phyloP scores from a whole-genome alignment of 345 rosid genomes.

The Acer yangbiense region DNA sequence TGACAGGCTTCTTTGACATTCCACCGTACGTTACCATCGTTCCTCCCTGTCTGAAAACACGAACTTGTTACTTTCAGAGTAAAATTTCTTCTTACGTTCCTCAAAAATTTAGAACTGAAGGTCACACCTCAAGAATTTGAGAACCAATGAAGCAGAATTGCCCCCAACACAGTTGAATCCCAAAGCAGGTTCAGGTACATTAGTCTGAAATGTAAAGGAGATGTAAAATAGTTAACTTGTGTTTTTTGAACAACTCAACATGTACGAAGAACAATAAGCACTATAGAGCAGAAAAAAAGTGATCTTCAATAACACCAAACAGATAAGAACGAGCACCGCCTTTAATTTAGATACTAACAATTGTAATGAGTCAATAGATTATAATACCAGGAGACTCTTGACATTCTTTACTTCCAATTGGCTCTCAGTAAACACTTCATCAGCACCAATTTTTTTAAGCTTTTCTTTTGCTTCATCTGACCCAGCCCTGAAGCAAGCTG shows the following conservation, averaged over 20 bases:
- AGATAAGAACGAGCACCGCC: constrained; percentile 14
- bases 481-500: constrained; percentile 50
- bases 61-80: constrained; percentile 5
- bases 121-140: constrained; percentile 69
- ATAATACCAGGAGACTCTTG: constrained; percentile 73
- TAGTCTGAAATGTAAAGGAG: constrained; percentile 38
- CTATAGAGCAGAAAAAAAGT: neutral
- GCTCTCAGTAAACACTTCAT: constrained; percentile 74
- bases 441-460: constrained; percentile 73
- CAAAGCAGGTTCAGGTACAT: constrained; percentile 67
- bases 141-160: constrained; percentile 75
- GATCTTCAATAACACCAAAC: neutral
- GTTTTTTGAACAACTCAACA: neutral
- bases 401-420: constrained; percentile 79
- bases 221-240: neutral
- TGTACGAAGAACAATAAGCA: neutral
- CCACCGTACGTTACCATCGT: constrained; percentile 96
- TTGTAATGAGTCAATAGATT: constrained; percentile 14
- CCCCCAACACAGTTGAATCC: constrained; percentile 96
- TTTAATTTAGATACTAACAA: constrained; percentile 12
- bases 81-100: neutral
- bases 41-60: constrained; percentile 64
- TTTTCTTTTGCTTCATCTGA: constrained; percentile 70
- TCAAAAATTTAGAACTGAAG: neutral
- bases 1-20: constrained; percentile 87